Base-by-base conservation (phyloP, 2,329 filamentous ascomycete genomes). In the Elsinoe arachidis region DNA sequence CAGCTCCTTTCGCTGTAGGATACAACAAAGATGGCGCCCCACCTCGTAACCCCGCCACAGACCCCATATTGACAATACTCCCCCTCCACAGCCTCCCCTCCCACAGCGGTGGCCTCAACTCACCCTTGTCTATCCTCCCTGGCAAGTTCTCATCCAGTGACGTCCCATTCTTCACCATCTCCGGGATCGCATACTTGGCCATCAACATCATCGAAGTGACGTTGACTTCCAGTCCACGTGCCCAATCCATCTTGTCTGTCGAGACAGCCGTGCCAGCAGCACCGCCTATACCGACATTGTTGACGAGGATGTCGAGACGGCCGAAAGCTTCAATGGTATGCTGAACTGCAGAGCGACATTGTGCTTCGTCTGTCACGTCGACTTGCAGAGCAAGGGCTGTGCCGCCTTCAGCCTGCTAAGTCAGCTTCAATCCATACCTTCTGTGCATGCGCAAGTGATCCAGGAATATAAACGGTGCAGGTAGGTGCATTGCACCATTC, bases 161-260 rank as follows among this genome's bases (percentile, higher is more conserved):
- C 10, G 41, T 46, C 4, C 41, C 70, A 56, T 84, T 84, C 57
- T 72, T 74, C 21, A 62, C 61, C 83, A 86, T 86, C 2, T 72
- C 77, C 0, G 83, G 83, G 30, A 87, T 78, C 0, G 77, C 77
- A 62, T 80, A 78, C 63, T 84, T 84, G 15, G 74, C 72, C 81
- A 86, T 85, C 56, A 79, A 72, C 30, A 86, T 78, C 83, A 86
- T 86, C 62, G 79, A 83, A 3, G 76, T 77, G 3, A 87, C 80
- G 63, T 87, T 87, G 47, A 85, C 71, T 44, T 83, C 75, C 56
- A 87, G 73, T 0, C 78, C 76, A 53, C 73, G 74, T 0, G 77
- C 73, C 81, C 81, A 87, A 10, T 74, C 72, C 0, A 67, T 74
- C 73, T 84, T 78, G 63, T 86, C 80, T 0, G 85, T 78, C 0